Conservation (phyloP, 140 eudicot species). For the Bidens hawaiensis region DNA sequence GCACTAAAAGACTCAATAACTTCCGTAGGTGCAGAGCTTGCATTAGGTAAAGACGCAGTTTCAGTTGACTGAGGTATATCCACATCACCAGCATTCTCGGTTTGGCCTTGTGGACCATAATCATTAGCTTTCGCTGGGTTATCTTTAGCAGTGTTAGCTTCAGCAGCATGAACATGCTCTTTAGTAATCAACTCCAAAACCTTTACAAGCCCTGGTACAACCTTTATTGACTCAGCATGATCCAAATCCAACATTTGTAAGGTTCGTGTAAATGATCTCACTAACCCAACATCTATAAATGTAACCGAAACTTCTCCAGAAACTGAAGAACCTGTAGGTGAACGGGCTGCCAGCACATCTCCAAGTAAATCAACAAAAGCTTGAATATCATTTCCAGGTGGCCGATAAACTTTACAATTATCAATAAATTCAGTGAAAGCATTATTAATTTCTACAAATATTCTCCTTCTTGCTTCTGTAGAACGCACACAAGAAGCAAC, state of each 20-base stretch:
- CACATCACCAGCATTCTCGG: constrained; percentile 33
- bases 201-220: constrained; percentile 78
- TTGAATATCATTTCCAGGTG: constrained; percentile 67
- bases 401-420: constrained; percentile 45
- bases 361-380: constrained; percentile 68
- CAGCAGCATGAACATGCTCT: constrained; percentile 89
- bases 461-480: constrained; percentile 83
- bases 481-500: constrained; percentile 95
- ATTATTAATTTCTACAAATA: constrained; percentile 55
- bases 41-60: constrained; percentile 49
- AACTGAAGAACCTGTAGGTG: constrained; percentile 77
- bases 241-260: constrained; percentile 82
- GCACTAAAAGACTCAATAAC: constrained; percentile 45
- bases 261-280: constrained; percentile 59
- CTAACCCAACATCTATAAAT: constrained; percentile 85
- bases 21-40: constrained; percentile 42
- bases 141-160: constrained; percentile 50
- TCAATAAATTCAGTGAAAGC: constrained; percentile 70
- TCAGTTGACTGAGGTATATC: constrained; percentile 46
- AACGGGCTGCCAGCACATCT: constrained; percentile 81
- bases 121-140: constrained; percentile 55
- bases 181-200: constrained; percentile 84
- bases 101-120: constrained; percentile 35
- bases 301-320: constrained; percentile 92
- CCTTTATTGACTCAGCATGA: constrained; percentile 67